Base-by-base conservation (phyloP, 805 yeast genomes). In the Zygotorulaspora danielsina region DNA sequence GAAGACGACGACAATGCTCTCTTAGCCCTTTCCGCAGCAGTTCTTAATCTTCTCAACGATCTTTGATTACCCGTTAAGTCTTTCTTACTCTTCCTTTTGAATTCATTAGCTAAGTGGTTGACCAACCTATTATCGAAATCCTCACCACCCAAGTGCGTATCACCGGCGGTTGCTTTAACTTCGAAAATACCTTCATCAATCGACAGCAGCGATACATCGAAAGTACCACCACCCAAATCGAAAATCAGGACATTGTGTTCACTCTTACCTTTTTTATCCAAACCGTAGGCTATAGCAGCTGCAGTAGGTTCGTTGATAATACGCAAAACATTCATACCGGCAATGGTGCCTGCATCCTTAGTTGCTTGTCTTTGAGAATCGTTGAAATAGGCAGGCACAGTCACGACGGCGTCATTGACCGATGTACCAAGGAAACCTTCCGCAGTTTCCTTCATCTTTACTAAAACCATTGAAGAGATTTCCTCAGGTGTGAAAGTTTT, bases 351-450 rank as follows among this genome's bases (percentile, higher is more conserved):
- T 45, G 97, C 96, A 68, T 88, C 96, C 76, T 88, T 89, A 61
- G 97, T 88, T 46, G 96, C 97, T 72, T 89, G 96, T 75, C 96
- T 85, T 73, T 89, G 97, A 41, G 97, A 87, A 69, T 88, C 96
- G 71, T 89, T 89, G 77, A 88, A 88, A 73, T 88, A 88, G 45
- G 97, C 97, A 39, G 97, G 96, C 51, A 88, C 97, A 37, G 97
- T 89, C 59, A 88, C 84, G 54, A 88, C 96, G 34, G 96, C 96
- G 61, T 88, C 90, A 41, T 78, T 81, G 41, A 88, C 94, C 54
- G 70, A 71, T 54, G 75, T 70, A 60, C 96, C 96, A 51, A 88
- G 74, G 70, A 72, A 85, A 48, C 81, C 80, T 73, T 88, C 96
- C 44, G 96, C 96, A 51, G 85, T 82, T 69, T 81, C 88, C 73